These are phyloP conservation scores for Trypanosoma conorhini DNA, from an alignment of 208 protist species.

Conservation along the genomic window DNA sequence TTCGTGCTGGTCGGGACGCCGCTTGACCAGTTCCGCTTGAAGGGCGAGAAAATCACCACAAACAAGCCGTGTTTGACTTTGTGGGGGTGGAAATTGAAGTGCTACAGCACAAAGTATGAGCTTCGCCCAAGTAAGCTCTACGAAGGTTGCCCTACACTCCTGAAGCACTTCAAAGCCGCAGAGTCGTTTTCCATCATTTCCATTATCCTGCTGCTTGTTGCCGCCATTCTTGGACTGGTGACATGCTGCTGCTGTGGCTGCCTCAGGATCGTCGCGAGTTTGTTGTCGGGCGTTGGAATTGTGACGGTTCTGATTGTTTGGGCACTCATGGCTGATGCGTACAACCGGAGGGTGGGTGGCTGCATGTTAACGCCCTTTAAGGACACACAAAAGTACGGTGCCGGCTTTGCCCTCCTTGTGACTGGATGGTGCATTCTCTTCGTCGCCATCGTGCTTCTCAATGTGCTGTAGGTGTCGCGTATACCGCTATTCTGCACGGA, in stretches of 20 bases:
- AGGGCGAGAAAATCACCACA: constrained; percentile 19
- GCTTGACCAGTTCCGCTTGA: constrained; percentile 46
- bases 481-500: neutral
- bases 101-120: constrained; percentile 30
- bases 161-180: constrained; percentile 42
- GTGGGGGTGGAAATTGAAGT: constrained; percentile 48
- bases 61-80: constrained; percentile 47
- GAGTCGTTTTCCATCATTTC: constrained; percentile 34
- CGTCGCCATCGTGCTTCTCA: constrained; percentile 39
- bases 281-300: constrained; percentile 36
- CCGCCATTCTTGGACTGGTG: constrained; percentile 25
- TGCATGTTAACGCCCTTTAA: constrained; percentile 19
- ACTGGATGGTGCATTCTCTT: constrained; percentile 31
- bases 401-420: constrained; percentile 44
- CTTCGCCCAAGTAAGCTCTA: constrained; percentile 21
- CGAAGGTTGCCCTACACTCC: constrained; percentile 35
- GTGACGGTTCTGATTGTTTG: constrained; percentile 29
- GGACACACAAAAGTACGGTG: constrained; percentile 34
- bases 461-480: constrained; percentile 4
- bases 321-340: constrained; percentile 34
- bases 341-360: constrained; percentile 27
- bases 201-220: constrained; percentile 26
- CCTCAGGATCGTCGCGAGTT: constrained; percentile 31
- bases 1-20: constrained; percentile 48
- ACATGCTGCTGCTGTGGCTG: constrained; percentile 46